Percentiles rank a stretch among this genome's conserved stretches.
Conservation (phyloP, 495 filamentous ascomycete genomes). For the Hypoxylon subgilvum region DNA sequence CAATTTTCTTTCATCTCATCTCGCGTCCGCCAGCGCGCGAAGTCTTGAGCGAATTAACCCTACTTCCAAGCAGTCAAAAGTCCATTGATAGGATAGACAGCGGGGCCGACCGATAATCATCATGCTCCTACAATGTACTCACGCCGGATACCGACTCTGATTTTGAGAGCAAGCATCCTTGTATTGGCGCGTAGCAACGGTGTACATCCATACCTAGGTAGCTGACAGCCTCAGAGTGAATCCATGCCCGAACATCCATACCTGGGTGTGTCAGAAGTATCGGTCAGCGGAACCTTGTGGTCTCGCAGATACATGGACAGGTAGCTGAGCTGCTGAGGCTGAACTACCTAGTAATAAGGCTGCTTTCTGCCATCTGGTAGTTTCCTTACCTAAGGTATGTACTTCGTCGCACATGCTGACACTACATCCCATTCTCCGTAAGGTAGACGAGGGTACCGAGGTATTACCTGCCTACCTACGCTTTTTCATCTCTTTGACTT, state of each 20-base stretch:
- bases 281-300: constrained; percentile 12
- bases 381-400: too few relatives aligned
- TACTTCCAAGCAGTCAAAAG: not conserved
- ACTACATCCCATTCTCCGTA: constrained; percentile 6
- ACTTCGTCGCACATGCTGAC: too few relatives aligned
- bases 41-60: constrained; percentile 1
- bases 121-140: constrained; percentile 6
- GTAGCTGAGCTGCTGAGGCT: not conserved
- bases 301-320: not conserved
- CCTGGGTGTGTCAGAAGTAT: constrained; percentile 34
- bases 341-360: not conserved
- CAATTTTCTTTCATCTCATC: constrained; percentile 8
- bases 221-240: constrained; percentile 5
- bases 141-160: not conserved
- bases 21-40: constrained; percentile 2
- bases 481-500: not conserved
- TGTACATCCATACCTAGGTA: not conserved
- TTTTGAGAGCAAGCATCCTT: not conserved
- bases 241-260: not conserved
- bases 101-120: constrained; percentile 19
- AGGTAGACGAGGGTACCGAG: not conserved
- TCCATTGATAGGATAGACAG: constrained; percentile 1
- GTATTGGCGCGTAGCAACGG: too few relatives aligned
- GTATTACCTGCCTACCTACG: not conserved
- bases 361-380: too few relatives aligned